Base-by-base conservation (phyloP, 176 grass and related monocot species). In the Cenchrus purpureus region DNA sequence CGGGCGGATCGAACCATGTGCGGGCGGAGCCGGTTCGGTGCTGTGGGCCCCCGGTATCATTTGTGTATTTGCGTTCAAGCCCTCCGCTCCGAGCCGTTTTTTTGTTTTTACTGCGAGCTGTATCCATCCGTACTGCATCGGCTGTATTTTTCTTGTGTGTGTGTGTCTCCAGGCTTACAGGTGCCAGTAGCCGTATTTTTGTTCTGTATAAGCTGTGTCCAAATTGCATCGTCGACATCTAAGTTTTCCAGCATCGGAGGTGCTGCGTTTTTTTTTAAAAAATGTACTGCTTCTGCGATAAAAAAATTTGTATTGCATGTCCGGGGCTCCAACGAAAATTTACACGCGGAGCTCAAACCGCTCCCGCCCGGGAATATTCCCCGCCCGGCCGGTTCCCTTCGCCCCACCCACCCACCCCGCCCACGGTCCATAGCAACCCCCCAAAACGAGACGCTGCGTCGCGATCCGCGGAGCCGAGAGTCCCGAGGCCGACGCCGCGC, bases 1-100 rank as follows among this genome's bases (percentile, higher is more conserved):
- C 0, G 13, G 12, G 28, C 15, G 60, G 45, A 44, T 10, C 74
- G 79, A 83, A 87, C 79, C 20, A 19, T 83, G 88, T 48, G 84
- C 74, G n/a, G 62, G 71, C 31, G 20, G 63, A 54, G 15, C 14
- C 40, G 5, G 64, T 28, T 25, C 5, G 54, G 65, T 9, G 16
- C 61, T 4, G 54, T 17, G 54, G 54, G 54, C 78, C 79, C 32
- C 58, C 9, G 44, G 73, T 19, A 51, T 90, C 82, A 3, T 57
- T 1, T 9, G 2, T 17, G 1, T 42, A 79, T 67, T 88, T 64
- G 0, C 28, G 10, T 6, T 2, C 0, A 40, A 9, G 19, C 40
- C 87, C 68, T 25, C 25, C 25, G 25, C 1, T 1, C 15, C 2
- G 57, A n/a, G 20, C 57, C 8, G 43, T 80, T 16, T 8, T 50